Evolutionary conservation across 768 basidiomycete species (phyloP).

Genomic region (Lactarius trivialis): DNA sequence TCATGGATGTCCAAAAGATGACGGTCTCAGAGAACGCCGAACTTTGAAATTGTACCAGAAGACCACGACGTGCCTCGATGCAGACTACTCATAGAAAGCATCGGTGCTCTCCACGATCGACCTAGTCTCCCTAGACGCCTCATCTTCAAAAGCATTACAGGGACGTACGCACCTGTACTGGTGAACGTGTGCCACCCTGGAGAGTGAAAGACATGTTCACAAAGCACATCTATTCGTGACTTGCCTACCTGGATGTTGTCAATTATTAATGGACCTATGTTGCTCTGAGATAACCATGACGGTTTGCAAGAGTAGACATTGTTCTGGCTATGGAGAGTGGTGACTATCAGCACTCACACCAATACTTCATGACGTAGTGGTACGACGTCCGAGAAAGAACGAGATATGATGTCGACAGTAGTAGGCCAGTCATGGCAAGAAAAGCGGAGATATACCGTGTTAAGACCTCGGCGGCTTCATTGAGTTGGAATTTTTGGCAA

Average conservation of each 20-base stretch:
- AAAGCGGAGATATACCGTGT: constrained; percentile 71
- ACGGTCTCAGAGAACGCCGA: constrained; percentile 73
- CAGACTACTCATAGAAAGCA: constrained; percentile 31
- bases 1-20: constrained; percentile 85
- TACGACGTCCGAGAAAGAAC: constrained; percentile 68
- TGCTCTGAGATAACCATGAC: constrained; percentile 83
- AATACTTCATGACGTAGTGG: constrained; percentile 66
- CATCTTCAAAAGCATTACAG: neutral
- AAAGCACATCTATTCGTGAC: constrained; percentile 24
- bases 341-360: constrained; percentile 40
- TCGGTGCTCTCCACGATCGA: constrained; percentile 30
- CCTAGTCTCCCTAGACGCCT: constrained; percentile 51
- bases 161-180: constrained; percentile 58
- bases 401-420: constrained; percentile 62
- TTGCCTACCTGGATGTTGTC: constrained; percentile 57
- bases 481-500: neutral
- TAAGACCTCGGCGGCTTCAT: constrained; percentile 30
- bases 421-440: constrained; percentile 60
- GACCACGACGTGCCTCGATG: constrained; percentile 58
- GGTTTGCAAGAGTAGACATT: constrained; percentile 72
- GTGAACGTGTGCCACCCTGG: constrained; percentile 73
- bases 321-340: constrained; percentile 53
- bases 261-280: constrained; percentile 74
- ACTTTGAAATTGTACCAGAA: constrained; percentile 67
- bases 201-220: neutral